Evolutionary conservation across 2,329 filamentous ascomycete genomes (phyloP).

Genomic region (Botrytis deweyae): DNA sequence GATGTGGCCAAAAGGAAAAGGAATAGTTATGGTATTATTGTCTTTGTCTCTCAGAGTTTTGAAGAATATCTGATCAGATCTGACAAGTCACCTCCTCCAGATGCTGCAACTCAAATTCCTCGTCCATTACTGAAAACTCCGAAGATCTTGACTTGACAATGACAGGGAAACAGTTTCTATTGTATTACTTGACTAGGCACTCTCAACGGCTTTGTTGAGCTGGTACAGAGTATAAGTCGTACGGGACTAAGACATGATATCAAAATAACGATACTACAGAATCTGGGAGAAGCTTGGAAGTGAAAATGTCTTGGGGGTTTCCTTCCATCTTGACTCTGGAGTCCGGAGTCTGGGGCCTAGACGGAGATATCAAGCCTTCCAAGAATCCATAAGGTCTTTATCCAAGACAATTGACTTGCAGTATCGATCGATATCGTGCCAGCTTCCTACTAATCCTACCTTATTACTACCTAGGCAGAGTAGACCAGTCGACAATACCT

Average conservation of each 20-base stretch:
- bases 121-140: background rate
- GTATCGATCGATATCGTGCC: background rate
- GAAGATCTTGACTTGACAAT: constrained; percentile 5
- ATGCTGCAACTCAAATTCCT: background rate
- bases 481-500: background rate
- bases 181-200: constrained; percentile 1
- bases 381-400: background rate
- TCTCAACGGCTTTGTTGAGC: constrained; percentile 17
- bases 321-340: background rate
- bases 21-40: background rate
- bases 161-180: background rate
- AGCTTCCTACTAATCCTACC: background rate
- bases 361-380: background rate
- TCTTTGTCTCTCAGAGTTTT: background rate
- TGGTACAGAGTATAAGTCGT: background rate
- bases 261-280: constrained; percentile 8
- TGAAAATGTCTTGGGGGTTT: background rate
- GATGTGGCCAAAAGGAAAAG: background rate
- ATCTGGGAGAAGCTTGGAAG: constrained; percentile 6
- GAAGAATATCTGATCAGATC: background rate
- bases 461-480: too few species aligned
- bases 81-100: background rate
- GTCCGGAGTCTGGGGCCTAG: background rate
- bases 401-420: constrained; percentile 2
- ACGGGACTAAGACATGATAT: constrained; percentile 17